A percentile compares a stretch with the other conserved stretches of the same genome.
These are phyloP conservation scores for Arctostaphylos glauca DNA, from an alignment of 148 eudicot species.

Conservation along the genomic window DNA sequence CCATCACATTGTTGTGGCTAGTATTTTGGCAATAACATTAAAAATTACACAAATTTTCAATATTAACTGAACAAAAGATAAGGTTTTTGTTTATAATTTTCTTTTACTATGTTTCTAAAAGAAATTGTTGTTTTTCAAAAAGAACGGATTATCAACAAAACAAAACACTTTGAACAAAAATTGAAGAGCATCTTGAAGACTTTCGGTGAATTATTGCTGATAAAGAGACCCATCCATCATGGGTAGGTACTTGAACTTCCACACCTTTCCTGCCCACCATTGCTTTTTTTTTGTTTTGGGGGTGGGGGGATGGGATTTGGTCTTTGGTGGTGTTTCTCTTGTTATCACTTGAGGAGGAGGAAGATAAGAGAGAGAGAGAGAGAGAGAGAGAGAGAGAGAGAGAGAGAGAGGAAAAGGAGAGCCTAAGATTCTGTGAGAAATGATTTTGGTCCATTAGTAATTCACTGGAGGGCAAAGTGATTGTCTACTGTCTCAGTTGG, in stretches of 20 bases:
- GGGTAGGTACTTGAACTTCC: not conserved
- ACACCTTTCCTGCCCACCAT: not conserved
- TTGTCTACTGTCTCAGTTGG: not conserved
- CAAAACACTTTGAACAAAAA: not conserved
- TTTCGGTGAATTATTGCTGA: slow-evolving; percentile 1
- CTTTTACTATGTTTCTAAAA: too few species aligned
- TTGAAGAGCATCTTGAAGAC: not conserved
- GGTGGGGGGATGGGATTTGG: too few species aligned
- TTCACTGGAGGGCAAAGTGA: not conserved
- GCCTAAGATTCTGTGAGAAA: slow-evolving; percentile 2
- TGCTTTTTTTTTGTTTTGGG: not conserved
- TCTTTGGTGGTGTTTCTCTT: not conserved
- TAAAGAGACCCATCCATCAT: not conserved
- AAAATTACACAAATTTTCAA: too few species aligned
- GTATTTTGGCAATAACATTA: too few species aligned
- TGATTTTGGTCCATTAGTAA: not conserved
- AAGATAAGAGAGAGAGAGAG: not conserved
- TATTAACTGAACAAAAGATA: too few species aligned
- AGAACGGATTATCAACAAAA: not conserved
- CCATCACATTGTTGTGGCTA: too few species aligned
- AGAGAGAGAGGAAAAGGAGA: not conserved
- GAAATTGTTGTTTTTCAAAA: too few species aligned
- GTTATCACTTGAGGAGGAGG: not conserved
- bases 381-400: not conserved
- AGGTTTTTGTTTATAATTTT: too few species aligned